Percentiles rank a stretch among this genome's conserved stretches.
Conservation (phyloP, 2,329 filamentous ascomycete genomes). For the Cladobotryum protrusum region DNA sequence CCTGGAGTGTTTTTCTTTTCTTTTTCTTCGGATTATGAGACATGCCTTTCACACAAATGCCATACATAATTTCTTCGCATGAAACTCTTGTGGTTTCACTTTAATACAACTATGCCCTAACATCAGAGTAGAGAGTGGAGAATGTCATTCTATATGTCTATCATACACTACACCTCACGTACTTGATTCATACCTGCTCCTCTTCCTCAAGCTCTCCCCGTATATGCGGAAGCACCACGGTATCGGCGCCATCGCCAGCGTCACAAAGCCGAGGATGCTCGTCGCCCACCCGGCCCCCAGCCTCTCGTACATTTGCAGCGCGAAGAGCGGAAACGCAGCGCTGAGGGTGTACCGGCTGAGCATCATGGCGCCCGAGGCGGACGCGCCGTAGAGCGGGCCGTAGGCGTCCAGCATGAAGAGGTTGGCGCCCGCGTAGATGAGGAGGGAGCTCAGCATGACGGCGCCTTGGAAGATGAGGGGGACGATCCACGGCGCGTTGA, state of each 20-base stretch:
- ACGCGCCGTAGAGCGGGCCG: slow-evolving; percentile 22
- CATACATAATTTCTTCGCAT: neutral
- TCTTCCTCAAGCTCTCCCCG: slow-evolving; percentile 17
- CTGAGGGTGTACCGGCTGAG: slow-evolving; percentile 47
- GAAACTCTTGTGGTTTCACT: neutral
- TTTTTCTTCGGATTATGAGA: too few species aligned
- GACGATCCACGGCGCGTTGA: slow-evolving; percentile 18
- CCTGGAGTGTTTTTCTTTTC: too few species aligned
- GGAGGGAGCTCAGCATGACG: slow-evolving; percentile 22
- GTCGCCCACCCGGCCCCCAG: slow-evolving; percentile 41
- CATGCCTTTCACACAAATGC: neutral
- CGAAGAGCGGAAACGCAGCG: slow-evolving; percentile 45
- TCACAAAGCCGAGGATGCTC: slow-evolving; percentile 34
- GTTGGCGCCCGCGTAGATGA: slow-evolving; percentile 22
- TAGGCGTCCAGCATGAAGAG: slow-evolving; percentile 25
- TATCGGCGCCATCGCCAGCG: slow-evolving; percentile 31
- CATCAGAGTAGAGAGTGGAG: neutral
- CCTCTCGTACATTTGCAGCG: slow-evolving; percentile 32
- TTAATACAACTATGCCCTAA: neutral
- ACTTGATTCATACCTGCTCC: slow-evolving; percentile 23
- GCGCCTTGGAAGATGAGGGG: slow-evolving; percentile 21
- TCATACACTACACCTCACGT: slow-evolving; percentile 2
- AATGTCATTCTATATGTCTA: neutral
- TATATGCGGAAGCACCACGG: slow-evolving; percentile 25
- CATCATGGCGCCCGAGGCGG: slow-evolving; percentile 22